A percentile compares a stretch with the other conserved stretches of the same genome.
These are phyloP conservation scores for Gamarada debralockiae DNA, from an alignment of 495 filamentous ascomycete genomes.

Conservation along the genomic window DNA sequence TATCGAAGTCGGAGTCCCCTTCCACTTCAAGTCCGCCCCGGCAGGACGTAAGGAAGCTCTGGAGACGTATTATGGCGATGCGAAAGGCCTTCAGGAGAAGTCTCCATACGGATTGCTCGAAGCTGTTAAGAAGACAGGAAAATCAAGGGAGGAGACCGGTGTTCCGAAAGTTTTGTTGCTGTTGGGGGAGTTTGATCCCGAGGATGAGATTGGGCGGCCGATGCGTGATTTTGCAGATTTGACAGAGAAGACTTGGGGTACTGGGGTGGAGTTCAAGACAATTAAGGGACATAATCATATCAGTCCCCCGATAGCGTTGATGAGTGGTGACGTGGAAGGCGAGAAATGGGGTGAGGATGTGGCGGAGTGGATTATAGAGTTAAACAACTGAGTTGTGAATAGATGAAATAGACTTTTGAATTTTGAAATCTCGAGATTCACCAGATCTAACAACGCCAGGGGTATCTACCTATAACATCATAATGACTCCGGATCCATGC, in stretches of 20 bases:
- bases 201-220: conserved; percentile 30
- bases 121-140: conserved; percentile 20
- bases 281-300: conserved; percentile 42
- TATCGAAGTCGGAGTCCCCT: conserved; percentile 34
- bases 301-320: conserved; percentile 32
- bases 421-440: not conserved
- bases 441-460: not conserved
- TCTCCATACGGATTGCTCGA: conserved; percentile 29
- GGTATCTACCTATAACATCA: conserved; percentile 4
- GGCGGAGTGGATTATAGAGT: conserved; percentile 24
- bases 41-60: conserved; percentile 23
- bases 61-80: conserved; percentile 27
- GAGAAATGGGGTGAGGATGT: conserved; percentile 38
- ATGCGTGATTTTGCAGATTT: conserved; percentile 21
- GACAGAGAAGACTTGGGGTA: conserved; percentile 31
- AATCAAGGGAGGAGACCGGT: conserved; percentile 22
- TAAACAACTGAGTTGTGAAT: not conserved
- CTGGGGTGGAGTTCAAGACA: conserved; percentile 26
- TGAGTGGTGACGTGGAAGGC: conserved; percentile 34
- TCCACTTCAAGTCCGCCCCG: conserved; percentile 26
- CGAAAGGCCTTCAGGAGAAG: conserved; percentile 23
- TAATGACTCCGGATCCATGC: not conserved
- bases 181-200: conserved; percentile 36
- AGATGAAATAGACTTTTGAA: not conserved
- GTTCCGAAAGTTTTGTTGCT: conserved; percentile 18